These are phyloP conservation scores for Eleusine indica DNA, from an alignment of 176 grass and related monocot species.

Conservation along the genomic window DNA sequence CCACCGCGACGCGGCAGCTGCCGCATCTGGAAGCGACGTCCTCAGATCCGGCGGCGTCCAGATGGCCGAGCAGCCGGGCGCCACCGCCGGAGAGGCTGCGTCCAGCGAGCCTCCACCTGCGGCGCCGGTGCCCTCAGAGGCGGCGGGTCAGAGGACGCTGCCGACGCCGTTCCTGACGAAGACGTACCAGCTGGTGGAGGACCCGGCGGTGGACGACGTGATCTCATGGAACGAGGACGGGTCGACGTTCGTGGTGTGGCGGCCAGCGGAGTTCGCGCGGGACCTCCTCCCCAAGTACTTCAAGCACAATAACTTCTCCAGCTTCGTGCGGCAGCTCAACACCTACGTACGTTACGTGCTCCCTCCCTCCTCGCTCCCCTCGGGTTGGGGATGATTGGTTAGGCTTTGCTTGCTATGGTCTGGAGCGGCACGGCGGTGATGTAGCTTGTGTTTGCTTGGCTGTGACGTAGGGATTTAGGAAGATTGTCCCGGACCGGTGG, in stretches of 20 bases:
- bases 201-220: conserved; percentile 79
- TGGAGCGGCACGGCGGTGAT: conserved; percentile 33
- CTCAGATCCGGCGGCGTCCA: conserved; percentile 41
- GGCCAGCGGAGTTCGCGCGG: conserved; percentile 81
- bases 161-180: conserved; percentile 96
- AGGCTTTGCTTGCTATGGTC: not conserved
- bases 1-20: conserved; percentile 2
- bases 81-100: conserved; percentile 1
- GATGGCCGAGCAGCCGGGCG: conserved; percentile 56
- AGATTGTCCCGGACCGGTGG: conserved; percentile 82
- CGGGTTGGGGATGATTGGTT: not conserved
- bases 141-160: conserved; percentile 65
- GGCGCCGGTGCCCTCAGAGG: conserved; percentile 19
- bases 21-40: conserved; percentile 39
- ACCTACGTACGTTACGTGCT: conserved; percentile 64
- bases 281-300: conserved; percentile 93
- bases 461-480: conserved; percentile 84
- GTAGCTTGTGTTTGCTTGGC: conserved; percentile 34
- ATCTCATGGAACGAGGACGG: conserved; percentile 95
- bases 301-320: conserved; percentile 99
- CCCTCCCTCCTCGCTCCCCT: not conserved
- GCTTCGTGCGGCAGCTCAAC: conserved; percentile 96
- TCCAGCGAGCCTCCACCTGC: conserved; percentile 14
- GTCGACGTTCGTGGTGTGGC: conserved; percentile 89
- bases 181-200: conserved; percentile 89